These are phyloP conservation scores for Crithidia acanthocephali DNA, from an alignment of 208 protist genomes.

Conservation along the genomic window DNA sequence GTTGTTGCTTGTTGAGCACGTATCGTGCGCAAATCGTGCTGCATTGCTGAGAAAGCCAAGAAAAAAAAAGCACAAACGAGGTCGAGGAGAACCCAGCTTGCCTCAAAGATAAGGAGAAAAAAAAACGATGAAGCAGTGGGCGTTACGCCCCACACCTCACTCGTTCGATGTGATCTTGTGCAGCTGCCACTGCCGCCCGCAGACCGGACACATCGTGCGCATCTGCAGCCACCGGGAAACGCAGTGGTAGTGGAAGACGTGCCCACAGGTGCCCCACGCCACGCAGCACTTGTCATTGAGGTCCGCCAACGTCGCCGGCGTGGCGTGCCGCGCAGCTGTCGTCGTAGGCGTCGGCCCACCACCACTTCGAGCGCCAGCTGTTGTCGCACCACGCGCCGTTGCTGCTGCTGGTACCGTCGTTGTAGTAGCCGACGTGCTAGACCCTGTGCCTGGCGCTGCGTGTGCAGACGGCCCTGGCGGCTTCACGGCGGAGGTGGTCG, in stretches of 20 bases:
- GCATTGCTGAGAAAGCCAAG: too few species aligned
- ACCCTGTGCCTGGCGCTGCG: background rate
- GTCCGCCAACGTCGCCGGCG: constrained; percentile 18
- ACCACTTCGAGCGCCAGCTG: background rate
- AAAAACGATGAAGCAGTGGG: too few species aligned
- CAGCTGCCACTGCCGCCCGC: constrained; percentile 55
- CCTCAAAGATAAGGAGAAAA: too few species aligned
- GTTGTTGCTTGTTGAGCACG: too few species aligned
- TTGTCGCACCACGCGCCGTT: too few species aligned
- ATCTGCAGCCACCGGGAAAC: constrained; percentile 59
- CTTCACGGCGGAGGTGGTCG: background rate
- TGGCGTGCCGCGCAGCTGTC: background rate
- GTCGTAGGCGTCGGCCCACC: background rate
- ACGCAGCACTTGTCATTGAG: constrained; percentile 52
- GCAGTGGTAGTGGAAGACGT: constrained; percentile 82
- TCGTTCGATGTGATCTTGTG: constrained; percentile 52
- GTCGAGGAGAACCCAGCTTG: too few species aligned
- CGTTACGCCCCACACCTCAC: too few species aligned
- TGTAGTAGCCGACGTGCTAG: background rate
- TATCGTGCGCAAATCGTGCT: too few species aligned
- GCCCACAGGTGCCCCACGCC: constrained; percentile 88
- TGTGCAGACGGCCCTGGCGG: background rate
- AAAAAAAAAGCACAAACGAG: too few species aligned
- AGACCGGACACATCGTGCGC: constrained; percentile 63
- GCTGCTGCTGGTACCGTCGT: background rate